Percentiles rank a stretch among this genome's conserved stretches.
These are phyloP conservation scores for Mycena indigotica DNA, from an alignment of 768 basidiomycete genomes.

Conservation along the genomic window DNA sequence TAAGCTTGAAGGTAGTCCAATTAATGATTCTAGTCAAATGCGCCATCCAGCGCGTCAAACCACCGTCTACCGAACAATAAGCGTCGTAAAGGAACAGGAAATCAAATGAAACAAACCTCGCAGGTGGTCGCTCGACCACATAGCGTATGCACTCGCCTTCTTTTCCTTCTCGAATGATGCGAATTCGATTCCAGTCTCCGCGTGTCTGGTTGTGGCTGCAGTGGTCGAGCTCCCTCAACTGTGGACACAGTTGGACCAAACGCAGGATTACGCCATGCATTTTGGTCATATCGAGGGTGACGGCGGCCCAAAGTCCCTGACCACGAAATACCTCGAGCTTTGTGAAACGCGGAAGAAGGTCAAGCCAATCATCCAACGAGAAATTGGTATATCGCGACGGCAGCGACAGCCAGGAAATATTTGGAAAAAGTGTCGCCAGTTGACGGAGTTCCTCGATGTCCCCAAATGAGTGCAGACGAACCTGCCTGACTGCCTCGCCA, in stretches of 20 bases:
- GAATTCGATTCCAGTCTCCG: slow-evolving; percentile 38
- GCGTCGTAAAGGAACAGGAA: not conserved
- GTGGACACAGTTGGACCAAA: slow-evolving; percentile 42
- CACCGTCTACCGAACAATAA: slow-evolving; percentile 15
- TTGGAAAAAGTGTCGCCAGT: slow-evolving; percentile 39
- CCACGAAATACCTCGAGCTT: slow-evolving; percentile 49
- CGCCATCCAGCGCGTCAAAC: slow-evolving; percentile 30
- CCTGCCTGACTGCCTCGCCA: slow-evolving; percentile 21
- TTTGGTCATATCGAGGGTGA: slow-evolving; percentile 34
- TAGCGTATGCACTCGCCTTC: slow-evolving; percentile 38
- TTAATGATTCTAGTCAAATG: slow-evolving; percentile 25
- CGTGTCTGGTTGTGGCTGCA: slow-evolving; percentile 36
- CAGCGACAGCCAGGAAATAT: slow-evolving; percentile 44
- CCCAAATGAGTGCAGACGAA: slow-evolving; percentile 33
- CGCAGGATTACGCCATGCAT: slow-evolving; percentile 47
- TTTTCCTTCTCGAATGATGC: slow-evolving; percentile 37
- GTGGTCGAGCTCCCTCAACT: slow-evolving; percentile 47
- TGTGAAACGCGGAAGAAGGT: slow-evolving; percentile 42
- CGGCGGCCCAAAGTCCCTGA: slow-evolving; percentile 44
- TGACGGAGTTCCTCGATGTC: slow-evolving; percentile 32
- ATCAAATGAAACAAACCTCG: slow-evolving; percentile 30
- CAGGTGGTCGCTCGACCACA: slow-evolving; percentile 30
- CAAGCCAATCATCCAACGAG: slow-evolving; percentile 39
- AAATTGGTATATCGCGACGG: slow-evolving; percentile 34
- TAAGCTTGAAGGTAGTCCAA: not conserved